A percentile compares a stretch with the other conserved stretches of the same genome.
phyloP scores from a whole-genome alignment of 768 basidiomycete species.

The Austroboletus eburneus region DNA sequence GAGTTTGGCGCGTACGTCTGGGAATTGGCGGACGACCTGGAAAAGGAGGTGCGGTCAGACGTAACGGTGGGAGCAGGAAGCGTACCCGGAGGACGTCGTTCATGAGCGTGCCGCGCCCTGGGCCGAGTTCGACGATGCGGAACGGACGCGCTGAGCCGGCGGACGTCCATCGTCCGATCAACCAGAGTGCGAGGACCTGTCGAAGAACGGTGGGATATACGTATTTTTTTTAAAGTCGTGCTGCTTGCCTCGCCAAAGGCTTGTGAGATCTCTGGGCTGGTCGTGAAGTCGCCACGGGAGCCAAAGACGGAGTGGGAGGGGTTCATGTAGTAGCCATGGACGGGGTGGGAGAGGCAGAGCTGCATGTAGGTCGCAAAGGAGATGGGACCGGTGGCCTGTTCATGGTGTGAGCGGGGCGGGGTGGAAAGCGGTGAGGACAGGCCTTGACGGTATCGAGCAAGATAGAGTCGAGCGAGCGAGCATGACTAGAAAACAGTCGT shows the following conservation, averaged over 20 bases:
- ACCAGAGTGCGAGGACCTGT: slow-evolving; percentile 87
- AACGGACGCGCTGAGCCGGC: slow-evolving; percentile 47
- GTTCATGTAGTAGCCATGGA: slow-evolving; percentile 89
- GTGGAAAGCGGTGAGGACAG: not conserved
- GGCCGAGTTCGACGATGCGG: slow-evolving; percentile 87
- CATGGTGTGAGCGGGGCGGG: not conserved
- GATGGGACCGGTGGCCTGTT: slow-evolving; percentile 83
- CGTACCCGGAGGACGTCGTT: slow-evolving; percentile 79
- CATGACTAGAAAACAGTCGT: slow-evolving; percentile 4
- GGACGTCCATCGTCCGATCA: slow-evolving; percentile 68
- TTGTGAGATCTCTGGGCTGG: slow-evolving; percentile 95
- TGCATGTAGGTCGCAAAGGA: slow-evolving; percentile 90
- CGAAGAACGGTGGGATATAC: slow-evolving; percentile 35
- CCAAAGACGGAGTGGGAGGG: slow-evolving; percentile 76
- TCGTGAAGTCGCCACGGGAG: slow-evolving; percentile 85
- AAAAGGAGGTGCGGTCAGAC: not conserved
- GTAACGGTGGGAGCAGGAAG: not conserved
- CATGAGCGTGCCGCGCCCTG: slow-evolving; percentile 91
- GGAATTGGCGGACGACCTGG: slow-evolving; percentile 53
- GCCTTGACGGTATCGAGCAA: slow-evolving; percentile 73
- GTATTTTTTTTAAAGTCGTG: too few species aligned
- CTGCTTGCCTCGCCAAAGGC: slow-evolving; percentile 98
- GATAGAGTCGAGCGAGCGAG: slow-evolving; percentile 54
- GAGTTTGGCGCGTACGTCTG: slow-evolving; percentile 31
- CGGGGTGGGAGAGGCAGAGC: slow-evolving; percentile 84